Evolutionary conservation across 2,329 filamentous ascomycete species (phyloP).

Genomic region (Lecanicillium sp.): DNA sequence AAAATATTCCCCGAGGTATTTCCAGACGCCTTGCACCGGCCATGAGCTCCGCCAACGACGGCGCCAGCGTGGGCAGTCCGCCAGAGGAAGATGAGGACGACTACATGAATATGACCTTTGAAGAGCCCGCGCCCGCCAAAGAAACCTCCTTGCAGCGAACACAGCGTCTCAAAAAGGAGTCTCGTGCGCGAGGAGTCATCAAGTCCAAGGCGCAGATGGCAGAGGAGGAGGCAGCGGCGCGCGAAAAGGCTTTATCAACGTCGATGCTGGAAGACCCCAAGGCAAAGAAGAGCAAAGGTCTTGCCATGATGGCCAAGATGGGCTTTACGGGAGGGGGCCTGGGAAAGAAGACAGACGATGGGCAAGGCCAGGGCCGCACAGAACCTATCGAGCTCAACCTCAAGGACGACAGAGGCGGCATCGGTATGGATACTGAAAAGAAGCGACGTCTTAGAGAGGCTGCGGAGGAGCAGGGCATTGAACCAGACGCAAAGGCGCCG

Average conservation of each 20-base stretch:
- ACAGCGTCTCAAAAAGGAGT: conserved; percentile 48
- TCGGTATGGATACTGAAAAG: conserved; percentile 75
- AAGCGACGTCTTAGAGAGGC: conserved; percentile 67
- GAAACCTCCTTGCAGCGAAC: conserved; percentile 49
- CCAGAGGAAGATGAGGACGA: conserved; percentile 72
- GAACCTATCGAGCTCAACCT: conserved; percentile 71
- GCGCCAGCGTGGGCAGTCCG: no score
- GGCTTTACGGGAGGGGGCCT: conserved; percentile 76
- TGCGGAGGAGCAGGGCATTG: conserved; percentile 41
- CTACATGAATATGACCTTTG: conserved; percentile 94
- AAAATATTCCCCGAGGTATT: no score
- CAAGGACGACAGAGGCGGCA: conserved; percentile 74
- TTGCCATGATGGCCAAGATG: conserved; percentile 95
- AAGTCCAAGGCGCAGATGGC: conserved; percentile 79
- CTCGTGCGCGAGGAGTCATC: conserved; percentile 56
- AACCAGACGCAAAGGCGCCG: conserved; percentile 49
- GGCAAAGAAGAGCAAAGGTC: conserved; percentile 68
- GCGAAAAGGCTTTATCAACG: conserved; percentile 69
- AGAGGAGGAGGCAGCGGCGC: conserved; percentile 61
- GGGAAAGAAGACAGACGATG: conserved; percentile 48
- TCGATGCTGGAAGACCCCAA: conserved; percentile 54
- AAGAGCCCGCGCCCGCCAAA: conserved; percentile 49
- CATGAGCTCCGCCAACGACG: no score
- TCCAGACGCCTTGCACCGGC: no score
- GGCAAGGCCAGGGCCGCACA: conserved; percentile 25